Evolutionary conservation across 2,329 filamentous ascomycete genomes (phyloP), one percentile per base, ranked within the genome.

Genomic region (Madurella fahalii): DNA sequence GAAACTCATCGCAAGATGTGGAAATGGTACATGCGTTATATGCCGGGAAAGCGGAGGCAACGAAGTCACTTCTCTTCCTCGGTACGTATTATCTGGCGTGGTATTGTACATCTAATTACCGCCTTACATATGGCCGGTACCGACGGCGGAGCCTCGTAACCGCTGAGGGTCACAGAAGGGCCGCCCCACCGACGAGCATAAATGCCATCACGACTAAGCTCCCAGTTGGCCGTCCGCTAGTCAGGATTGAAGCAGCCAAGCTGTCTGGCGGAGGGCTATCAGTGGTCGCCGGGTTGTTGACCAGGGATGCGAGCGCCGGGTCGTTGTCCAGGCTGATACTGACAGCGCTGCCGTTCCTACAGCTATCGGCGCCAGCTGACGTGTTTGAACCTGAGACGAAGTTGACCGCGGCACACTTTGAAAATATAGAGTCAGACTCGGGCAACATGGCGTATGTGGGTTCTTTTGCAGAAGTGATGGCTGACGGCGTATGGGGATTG

Each of bases 381-480:
- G 64, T 47, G 34, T 61, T 67, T 13, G 64, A 64, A 44, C 76
- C 76, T 4, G 67, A 63, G 58, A 84, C 78, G 61, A 84, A 84
- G 59, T 77, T 78, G 60, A 82, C 78, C 34, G 74, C 72, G 41
- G 79, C 69, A 63, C 81, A 83, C 80, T 83, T 49, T 4, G 7
- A 32, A 17, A 8, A 13, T 60, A 51, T 47, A 37, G 13, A 5
- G 47, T 52, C 12, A 52, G 30, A 30, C 42, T 61, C 49, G 18
- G n/a, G 30, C n/a, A 31, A 43, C 71, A 50, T 67, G 34, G 11
- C 34, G 4, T 37, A 15, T 37, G 34, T 4, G 9, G 34, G 13
- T 15, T 37, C 25, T 25, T 25, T 3, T 25, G 25, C 25, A 25
- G n/a, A n/a, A 25, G 25, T 25, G 25, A 25, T 7, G 25, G 25